Conservation (phyloP, 257 asterid species). For the Solanum lycopersicoides region DNA sequence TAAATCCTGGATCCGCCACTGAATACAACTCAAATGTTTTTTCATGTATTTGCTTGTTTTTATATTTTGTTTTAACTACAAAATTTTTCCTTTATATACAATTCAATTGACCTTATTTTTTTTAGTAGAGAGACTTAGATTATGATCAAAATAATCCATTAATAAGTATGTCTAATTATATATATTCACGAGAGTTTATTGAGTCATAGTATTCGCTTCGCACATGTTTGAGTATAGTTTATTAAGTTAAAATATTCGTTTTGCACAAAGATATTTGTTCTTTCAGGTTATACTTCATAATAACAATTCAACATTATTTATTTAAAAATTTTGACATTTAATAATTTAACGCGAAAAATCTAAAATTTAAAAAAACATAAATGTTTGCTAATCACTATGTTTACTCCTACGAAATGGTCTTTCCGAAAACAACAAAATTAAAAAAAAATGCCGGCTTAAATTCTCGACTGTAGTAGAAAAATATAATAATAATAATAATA, state of each 20-base stretch:
- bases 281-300: background rate
- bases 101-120: background rate
- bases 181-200: background rate
- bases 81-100: background rate
- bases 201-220: background rate
- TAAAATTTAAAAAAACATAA: background rate
- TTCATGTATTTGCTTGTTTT: no score
- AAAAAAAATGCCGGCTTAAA: background rate
- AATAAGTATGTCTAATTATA: background rate
- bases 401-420: background rate
- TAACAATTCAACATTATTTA: background rate
- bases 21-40: no score
- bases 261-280: background rate
- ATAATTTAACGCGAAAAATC: background rate
- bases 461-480: no score
- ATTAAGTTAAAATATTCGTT: background rate
- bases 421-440: no score
- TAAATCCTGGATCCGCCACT: no score
- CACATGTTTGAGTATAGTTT: background rate
- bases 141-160: background rate
- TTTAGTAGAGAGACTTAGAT: background rate
- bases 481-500: no score
- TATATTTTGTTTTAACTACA: no score
- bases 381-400: background rate
- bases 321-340: no score